phyloP scores from a whole-genome alignment of 2,329 filamentous ascomycete species.

The Pseudogymnoascus sp. region DNA sequence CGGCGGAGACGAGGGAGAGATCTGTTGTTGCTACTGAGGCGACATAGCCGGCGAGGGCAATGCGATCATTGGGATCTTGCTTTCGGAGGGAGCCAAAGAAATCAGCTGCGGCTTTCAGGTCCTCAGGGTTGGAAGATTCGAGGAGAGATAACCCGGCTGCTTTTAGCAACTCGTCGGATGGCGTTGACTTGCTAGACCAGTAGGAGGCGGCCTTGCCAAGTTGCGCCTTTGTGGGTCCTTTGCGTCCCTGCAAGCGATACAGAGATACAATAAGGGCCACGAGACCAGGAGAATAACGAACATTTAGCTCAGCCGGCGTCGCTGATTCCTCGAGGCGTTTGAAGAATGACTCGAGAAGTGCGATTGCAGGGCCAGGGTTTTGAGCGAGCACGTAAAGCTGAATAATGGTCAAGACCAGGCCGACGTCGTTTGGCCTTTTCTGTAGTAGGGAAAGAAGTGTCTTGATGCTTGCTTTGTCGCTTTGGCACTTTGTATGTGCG shows the following conservation, averaged over 20 bases:
- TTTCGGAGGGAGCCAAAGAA: constrained; percentile 68
- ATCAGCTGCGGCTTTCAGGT: constrained; percentile 64
- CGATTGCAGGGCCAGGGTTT: constrained; percentile 66
- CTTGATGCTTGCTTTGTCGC: constrained; percentile 62
- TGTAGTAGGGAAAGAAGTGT: constrained; percentile 62
- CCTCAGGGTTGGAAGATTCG: constrained; percentile 61
- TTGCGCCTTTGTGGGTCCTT: constrained; percentile 62
- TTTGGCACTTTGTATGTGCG: constrained; percentile 57
- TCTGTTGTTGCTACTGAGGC: constrained; percentile 66
- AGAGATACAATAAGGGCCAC: constrained; percentile 73
- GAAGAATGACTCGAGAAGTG: constrained; percentile 70
- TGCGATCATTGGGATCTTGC: constrained; percentile 57
- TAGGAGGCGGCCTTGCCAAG: constrained; percentile 72
- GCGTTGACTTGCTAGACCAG: constrained; percentile 62
- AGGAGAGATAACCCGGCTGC: constrained; percentile 80
- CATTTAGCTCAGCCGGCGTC: constrained; percentile 51
- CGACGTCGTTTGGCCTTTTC: constrained; percentile 70
- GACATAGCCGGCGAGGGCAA: constrained; percentile 74
- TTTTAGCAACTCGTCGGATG: constrained; percentile 60
- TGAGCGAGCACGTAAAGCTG: constrained; percentile 71
- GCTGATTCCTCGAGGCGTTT: constrained; percentile 58
- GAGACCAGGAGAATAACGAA: constrained; percentile 76
- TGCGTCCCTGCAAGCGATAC: constrained; percentile 69
- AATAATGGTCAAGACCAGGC: constrained; percentile 69
- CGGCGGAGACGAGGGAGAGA: constrained; percentile 45